Conservation (phyloP, 495 filamentous ascomycete genomes). For the Bombardia bombarda region DNA sequence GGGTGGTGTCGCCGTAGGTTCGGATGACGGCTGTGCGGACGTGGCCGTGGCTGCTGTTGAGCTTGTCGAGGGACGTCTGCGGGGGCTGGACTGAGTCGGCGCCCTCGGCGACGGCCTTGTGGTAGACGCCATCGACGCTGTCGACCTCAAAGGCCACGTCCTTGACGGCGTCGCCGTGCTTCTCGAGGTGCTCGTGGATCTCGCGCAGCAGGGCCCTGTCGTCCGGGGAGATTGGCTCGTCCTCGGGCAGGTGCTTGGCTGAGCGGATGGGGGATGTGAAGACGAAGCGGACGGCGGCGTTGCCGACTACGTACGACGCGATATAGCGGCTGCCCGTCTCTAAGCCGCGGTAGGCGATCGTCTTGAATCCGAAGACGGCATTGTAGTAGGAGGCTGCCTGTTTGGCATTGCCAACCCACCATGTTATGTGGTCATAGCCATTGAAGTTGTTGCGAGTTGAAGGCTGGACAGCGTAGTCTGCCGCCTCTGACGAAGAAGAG, state of each 20-base stretch:
- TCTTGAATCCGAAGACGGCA: slow-evolving; percentile 73
- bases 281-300: slow-evolving; percentile 71
- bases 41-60: slow-evolving; percentile 44
- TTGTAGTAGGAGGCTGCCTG: slow-evolving; percentile 83
- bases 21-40: slow-evolving; percentile 66
- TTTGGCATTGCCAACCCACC: slow-evolving; percentile 95
- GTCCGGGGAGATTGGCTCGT: slow-evolving; percentile 40
- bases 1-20: slow-evolving; percentile 88
- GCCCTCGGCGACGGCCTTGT: slow-evolving; percentile 58
- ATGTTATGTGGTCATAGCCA: slow-evolving; percentile 83
- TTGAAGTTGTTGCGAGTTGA: slow-evolving; percentile 49
- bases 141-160: slow-evolving; percentile 92
- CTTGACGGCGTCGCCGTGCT: slow-evolving; percentile 85
- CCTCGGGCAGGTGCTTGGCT: slow-evolving; percentile 37
- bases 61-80: slow-evolving; percentile 35
- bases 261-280: slow-evolving; percentile 74
- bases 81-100: slow-evolving; percentile 58
- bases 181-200: slow-evolving; percentile 67
- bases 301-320: slow-evolving; percentile 74
- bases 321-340: slow-evolving; percentile 73
- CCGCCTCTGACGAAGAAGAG: slow-evolving; percentile 31
- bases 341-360: slow-evolving; percentile 74
- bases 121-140: slow-evolving; percentile 65
- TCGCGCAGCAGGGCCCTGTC: slow-evolving; percentile 55
- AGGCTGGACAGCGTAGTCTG: slow-evolving; percentile 35